These are phyloP conservation scores for Ascosphaera aggregata DNA, from an alignment of 2,329 filamentous ascomycete species.

Conservation along the genomic window DNA sequence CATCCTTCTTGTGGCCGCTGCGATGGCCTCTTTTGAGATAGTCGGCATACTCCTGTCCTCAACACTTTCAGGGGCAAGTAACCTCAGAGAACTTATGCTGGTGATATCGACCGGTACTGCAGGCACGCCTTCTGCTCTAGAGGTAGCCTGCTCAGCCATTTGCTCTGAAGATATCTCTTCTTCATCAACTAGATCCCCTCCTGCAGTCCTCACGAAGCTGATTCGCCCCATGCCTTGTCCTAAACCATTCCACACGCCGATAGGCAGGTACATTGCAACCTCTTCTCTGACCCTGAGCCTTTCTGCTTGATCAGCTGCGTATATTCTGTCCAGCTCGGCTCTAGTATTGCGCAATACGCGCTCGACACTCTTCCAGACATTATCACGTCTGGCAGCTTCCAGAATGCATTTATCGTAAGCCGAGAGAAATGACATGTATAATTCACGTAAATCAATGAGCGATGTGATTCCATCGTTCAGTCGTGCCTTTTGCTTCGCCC, in stretches of 20 bases:
- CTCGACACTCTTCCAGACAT: constrained; percentile 50
- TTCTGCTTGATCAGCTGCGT: constrained; percentile 46
- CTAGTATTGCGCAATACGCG: constrained; percentile 55
- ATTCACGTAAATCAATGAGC: constrained; percentile 51
- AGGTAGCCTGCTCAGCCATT: constrained; percentile 3
- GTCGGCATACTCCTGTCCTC: neutral
- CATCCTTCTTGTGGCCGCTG: neutral
- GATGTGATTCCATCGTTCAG: constrained; percentile 49
- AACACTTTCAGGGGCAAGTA: constrained; percentile 1
- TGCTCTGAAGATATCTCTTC: constrained; percentile 1
- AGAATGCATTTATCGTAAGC: constrained; percentile 70
- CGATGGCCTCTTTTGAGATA: neutral
- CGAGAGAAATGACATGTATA: constrained; percentile 68
- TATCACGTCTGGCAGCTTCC: constrained; percentile 54
- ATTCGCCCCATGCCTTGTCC: constrained; percentile 29
- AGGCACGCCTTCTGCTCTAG: neutral
- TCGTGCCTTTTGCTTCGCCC: constrained; percentile 49
- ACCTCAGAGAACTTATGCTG: neutral
- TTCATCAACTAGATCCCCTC: constrained; percentile 8
- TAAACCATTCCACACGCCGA: constrained; percentile 68
- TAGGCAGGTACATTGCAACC: constrained; percentile 66
- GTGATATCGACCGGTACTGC: neutral
- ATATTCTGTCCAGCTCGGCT: constrained; percentile 50
- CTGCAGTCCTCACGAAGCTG: constrained; percentile 15
- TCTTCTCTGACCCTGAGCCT: constrained; percentile 60